A percentile compares a stretch with the other conserved stretches of the same genome.
These are phyloP conservation scores for Lepraria neglecta DNA, from an alignment of 495 filamentous ascomycete species.

Conservation along the genomic window DNA sequence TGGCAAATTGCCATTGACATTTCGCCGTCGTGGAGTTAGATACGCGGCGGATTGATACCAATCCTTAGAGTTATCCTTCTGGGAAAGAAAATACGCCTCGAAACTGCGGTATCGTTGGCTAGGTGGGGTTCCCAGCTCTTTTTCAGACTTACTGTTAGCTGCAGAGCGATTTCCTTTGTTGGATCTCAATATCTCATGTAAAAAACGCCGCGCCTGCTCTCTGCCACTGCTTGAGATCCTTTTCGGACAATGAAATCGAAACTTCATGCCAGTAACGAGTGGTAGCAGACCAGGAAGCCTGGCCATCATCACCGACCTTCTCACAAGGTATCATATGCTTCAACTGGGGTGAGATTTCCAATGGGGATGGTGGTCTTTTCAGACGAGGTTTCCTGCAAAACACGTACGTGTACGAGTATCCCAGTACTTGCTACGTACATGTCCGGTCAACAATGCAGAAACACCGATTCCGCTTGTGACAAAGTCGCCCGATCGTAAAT, in stretches of 20 bases:
- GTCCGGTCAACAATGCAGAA: not conserved
- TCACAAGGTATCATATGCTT: not conserved
- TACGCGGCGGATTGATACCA: too few species aligned
- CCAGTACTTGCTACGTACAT: not conserved
- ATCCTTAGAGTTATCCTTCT: too few species aligned
- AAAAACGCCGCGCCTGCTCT: not conserved
- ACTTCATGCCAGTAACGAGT: not conserved
- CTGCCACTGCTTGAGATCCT: not conserved
- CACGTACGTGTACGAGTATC: not conserved
- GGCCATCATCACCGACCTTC: too few species aligned
- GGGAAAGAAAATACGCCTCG: too few species aligned
- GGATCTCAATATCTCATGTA: not conserved
- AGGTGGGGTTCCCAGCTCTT: not conserved
- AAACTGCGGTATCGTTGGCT: not conserved
- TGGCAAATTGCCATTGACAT: too few species aligned
- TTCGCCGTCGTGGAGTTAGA: too few species aligned
- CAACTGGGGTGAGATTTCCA: not conserved
- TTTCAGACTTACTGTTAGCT: not conserved
- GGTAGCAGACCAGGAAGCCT: not conserved
- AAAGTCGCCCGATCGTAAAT: conserved; percentile 3
- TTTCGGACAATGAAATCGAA: not conserved
- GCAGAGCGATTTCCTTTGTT: not conserved
- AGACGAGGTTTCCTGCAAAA: not conserved
- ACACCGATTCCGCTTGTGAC: not conserved
- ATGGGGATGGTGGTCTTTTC: not conserved